These are phyloP conservation scores for Chiua sp. DNA, from an alignment of 1,284 basidiomycete genomes.

Conservation along the genomic window DNA sequence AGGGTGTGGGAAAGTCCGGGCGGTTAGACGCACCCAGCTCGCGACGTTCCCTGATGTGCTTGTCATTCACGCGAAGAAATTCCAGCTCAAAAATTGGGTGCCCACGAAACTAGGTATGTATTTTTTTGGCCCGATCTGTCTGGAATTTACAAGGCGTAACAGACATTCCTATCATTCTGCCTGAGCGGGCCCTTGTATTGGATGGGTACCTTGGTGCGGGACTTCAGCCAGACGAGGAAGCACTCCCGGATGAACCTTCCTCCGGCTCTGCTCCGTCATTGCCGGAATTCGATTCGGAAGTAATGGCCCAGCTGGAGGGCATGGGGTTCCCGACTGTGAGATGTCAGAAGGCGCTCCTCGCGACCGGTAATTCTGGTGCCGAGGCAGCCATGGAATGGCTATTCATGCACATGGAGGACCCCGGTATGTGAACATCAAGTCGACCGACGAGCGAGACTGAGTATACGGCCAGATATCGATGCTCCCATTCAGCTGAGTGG, in stretches of 20 bases:
- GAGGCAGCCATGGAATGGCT: constrained; percentile 97
- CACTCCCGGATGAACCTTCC: constrained; percentile 63
- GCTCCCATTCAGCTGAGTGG: constrained; percentile 63
- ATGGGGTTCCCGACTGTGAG: constrained; percentile 91
- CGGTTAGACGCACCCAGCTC: constrained; percentile 73
- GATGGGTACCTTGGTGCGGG: constrained; percentile 79
- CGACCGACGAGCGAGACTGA: constrained; percentile 1
- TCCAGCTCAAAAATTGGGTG: constrained; percentile 97
- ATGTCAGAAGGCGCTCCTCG: constrained; percentile 89
- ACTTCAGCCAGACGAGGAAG: constrained; percentile 74
- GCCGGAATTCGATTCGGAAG: constrained; percentile 75
- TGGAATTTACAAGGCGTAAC: constrained; percentile 5
- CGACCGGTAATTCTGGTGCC: constrained; percentile 81
- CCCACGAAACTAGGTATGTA: constrained; percentile 88
- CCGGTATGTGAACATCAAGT: constrained; percentile 53
- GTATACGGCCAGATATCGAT: constrained; percentile 76
- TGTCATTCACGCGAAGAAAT: constrained; percentile 92
- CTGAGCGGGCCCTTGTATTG: constrained; percentile 68
- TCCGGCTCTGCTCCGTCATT: constrained; percentile 38
- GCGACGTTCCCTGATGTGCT: constrained; percentile 90
- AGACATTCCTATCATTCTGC: constrained; percentile 90
- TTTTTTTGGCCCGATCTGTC: background rate
- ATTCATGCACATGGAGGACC: constrained; percentile 95
- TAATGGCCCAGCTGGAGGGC: constrained; percentile 75
- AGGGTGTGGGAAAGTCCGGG: constrained; percentile 48